phyloP scores from a whole-genome alignment of 2,329 filamentous ascomycete genomes.

The Colletotrichum ledebouriae region DNA sequence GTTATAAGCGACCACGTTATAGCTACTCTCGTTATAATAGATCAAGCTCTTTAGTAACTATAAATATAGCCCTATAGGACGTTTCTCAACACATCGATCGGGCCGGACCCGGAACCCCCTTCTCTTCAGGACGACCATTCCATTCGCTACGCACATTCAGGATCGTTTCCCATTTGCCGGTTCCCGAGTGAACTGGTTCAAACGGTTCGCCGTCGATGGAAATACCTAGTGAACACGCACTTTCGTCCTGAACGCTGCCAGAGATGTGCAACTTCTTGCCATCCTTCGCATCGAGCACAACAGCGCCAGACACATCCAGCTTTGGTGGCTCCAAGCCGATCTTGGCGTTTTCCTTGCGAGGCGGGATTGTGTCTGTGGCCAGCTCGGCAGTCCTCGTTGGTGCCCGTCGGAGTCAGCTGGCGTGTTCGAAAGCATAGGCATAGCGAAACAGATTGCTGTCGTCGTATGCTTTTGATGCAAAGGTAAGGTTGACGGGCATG shows the following conservation, averaged over 20 bases:
- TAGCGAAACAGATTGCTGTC: constrained; percentile 36
- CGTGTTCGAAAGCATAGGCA: not conserved
- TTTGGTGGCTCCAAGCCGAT: not conserved
- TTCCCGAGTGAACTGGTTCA: not conserved
- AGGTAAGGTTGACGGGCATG: constrained; percentile 48
- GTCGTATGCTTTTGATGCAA: constrained; percentile 46
- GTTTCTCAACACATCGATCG: too few relatives aligned
- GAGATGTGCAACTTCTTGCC: not conserved
- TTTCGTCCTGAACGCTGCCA: not conserved
- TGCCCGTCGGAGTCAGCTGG: not conserved
- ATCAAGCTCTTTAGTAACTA: too few relatives aligned
- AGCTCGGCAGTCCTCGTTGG: not conserved
- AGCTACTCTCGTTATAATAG: too few relatives aligned
- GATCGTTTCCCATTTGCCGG: not conserved
- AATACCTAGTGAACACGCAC: not conserved
- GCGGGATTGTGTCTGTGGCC: not conserved
- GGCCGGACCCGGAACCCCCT: not conserved
- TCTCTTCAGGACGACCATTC: not conserved
- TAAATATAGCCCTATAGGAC: too few relatives aligned
- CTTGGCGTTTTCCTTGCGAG: not conserved
- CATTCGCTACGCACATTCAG: not conserved
- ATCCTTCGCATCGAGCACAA: not conserved
- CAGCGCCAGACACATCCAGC: not conserved
- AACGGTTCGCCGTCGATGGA: not conserved
- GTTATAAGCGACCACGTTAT: too few relatives aligned